These are phyloP conservation scores for Arthrobotrys musiformis DNA, from an alignment of 2,329 filamentous ascomycete genomes.

Conservation along the genomic window DNA sequence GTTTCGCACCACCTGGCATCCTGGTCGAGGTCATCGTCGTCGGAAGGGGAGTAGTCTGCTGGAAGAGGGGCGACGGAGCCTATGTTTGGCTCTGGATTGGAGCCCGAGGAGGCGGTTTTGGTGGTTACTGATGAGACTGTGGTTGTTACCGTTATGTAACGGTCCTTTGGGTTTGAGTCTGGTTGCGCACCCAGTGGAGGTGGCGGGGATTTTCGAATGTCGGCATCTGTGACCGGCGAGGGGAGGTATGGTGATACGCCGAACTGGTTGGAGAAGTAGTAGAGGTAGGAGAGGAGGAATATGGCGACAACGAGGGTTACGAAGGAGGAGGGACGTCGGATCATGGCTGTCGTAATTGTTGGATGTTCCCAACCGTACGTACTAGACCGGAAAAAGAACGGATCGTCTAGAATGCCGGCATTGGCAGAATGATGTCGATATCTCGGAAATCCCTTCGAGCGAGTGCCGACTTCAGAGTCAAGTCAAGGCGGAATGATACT, in stretches of 20 bases:
- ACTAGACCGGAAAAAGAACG: not conserved
- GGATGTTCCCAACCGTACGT: not conserved
- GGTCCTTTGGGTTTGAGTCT: not conserved
- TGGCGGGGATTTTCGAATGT: not conserved
- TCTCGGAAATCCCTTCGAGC: not conserved
- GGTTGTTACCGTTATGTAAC: not conserved
- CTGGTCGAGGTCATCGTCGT: not conserved
- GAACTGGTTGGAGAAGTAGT: constrained; percentile 30
- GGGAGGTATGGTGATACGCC: not conserved
- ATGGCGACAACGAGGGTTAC: constrained; percentile 3
- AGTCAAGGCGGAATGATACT: too few species aligned
- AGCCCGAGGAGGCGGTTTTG: not conserved
- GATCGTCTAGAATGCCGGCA: not conserved
- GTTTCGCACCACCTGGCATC: constrained; percentile 49
- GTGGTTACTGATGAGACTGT: not conserved
- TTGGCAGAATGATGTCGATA: not conserved
- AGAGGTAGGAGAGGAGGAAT: constrained; percentile 32
- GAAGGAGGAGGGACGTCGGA: constrained; percentile 19
- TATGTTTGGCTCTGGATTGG: not conserved
- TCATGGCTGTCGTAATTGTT: not conserved
- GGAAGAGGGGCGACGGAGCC: constrained; percentile 8
- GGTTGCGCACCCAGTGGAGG: not conserved
- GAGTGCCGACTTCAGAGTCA: not conserved
- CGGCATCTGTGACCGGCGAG: not conserved
- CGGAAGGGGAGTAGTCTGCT: constrained; percentile 15